These are phyloP conservation scores for Suhomyces tanzawaensis DNA, from an alignment of 805 yeast species.

Conservation along the genomic window DNA sequence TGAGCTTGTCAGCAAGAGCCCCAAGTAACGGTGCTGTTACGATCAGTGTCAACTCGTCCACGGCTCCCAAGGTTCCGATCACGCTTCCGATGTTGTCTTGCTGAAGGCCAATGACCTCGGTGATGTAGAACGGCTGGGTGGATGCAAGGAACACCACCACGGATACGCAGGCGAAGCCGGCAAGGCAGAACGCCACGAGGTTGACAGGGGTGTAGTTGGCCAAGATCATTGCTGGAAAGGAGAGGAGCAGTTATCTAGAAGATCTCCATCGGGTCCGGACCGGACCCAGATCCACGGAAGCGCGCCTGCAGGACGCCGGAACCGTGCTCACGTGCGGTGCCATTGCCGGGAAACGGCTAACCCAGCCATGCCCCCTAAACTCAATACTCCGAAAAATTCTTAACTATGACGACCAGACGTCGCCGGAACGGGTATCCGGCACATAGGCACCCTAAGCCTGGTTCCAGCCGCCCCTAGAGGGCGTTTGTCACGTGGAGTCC, in stretches of 20 bases:
- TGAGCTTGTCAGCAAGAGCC: constrained; percentile 54
- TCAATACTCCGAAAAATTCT: no score
- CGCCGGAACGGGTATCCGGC: no score
- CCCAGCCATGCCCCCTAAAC: no score
- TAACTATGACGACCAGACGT: no score
- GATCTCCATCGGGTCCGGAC: no score
- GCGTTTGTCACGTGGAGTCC: no score
- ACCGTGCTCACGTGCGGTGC: no score
- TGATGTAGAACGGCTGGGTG: constrained; percentile 40
- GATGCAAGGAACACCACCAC: constrained; percentile 39
- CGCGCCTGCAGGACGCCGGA: no score
- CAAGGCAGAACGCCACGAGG: constrained; percentile 32
- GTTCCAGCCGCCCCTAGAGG: no score
- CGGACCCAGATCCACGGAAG: no score
- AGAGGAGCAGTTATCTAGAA: background rate
- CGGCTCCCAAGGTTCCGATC: constrained; percentile 42
- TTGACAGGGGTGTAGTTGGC: constrained; percentile 17
- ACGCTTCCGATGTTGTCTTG: constrained; percentile 28
- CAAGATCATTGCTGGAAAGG: background rate
- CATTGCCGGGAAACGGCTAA: no score
- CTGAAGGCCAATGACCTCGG: constrained; percentile 28
- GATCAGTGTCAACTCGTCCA: constrained; percentile 59
- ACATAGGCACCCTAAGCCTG: no score
- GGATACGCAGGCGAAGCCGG: constrained; percentile 39
- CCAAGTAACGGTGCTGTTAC: constrained; percentile 61